Base-by-base conservation (phyloP, 306 rosid genomes). In the Luffa aegyptiaca region DNA sequence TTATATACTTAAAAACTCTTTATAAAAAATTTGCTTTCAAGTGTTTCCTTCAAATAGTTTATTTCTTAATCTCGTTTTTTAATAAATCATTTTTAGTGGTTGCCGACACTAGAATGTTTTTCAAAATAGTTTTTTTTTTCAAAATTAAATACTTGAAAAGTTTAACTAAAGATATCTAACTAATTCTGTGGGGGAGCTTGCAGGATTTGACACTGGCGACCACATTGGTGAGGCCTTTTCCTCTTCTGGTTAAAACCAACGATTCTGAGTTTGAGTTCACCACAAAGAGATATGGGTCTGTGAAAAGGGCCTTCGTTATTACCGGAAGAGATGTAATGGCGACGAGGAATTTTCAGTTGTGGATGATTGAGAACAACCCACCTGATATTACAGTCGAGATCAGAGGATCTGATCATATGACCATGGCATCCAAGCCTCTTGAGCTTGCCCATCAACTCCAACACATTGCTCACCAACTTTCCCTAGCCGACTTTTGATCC, bases 391-490 rank as follows among this genome's bases (percentile, higher is more conserved):
- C 79, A 51, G 75, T 82, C 16, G 76, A 84, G 44, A 81, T 89
- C n/a, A 45, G 2, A 33, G 84, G 82, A 37, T 78, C 90, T 0
- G 84, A 89, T 65, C 89, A 87, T 72, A 87, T 84, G 84, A 82
- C 81, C 70, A 82, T 89, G 86, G 75, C 75, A 68, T 89, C 88
- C 13, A 87, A 85, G 73, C 85, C 88, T 16, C 1, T 52, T 3
- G 65, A 83, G 46, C 79, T 86, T 8, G 84, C 72, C 58, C 48
- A 12, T 71, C 80, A 71, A 57, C 79, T 86, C 10, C 81, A 80
- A 68, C 20, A 1, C 53, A 80, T 84, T 72, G 81, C 80, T 1
- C 8, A 21, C 36, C 76, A 21, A 42, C 9, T 42, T 3, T 71
- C 57, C 2, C 41, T 65, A 8, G 6, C 39, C 0, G 46, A 65